Evolutionary conservation across 495 filamentous ascomycete genomes (phyloP), one percentile per base, ranked within the genome.

Genomic region (Penicillium macrosclerotiorum): DNA sequence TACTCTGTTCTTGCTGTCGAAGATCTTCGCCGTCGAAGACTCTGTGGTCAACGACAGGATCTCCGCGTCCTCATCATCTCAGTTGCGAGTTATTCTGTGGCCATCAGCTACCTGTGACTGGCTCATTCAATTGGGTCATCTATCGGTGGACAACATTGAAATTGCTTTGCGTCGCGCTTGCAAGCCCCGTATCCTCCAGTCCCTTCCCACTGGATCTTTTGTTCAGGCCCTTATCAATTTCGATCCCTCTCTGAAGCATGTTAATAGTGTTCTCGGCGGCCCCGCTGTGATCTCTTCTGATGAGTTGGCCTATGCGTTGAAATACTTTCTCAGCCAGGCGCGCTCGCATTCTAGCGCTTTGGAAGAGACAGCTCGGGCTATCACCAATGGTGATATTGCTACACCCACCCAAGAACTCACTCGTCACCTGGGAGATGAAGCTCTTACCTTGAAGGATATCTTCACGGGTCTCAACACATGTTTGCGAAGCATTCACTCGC

Each of bases 401-500:
- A 60, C 50, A 20, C 59, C 47, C 18, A 40, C 51, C 8, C 49
- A 60, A 29, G 43, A 62, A 36, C 44, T 54, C 22, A 45, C 57
- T 34, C 52, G 67, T 16, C 67, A 63, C 8, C 49, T 66, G 25
- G 52, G 59, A 41, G 44, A 42, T 11, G 55, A 57, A 13, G 40
- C 32, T 2, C 47, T 61, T 25, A 60, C 54, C 19, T 49, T 71
- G 31, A 52, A 63, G 8, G 55, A 60, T 42, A 67, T 67, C 42
- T 73, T 71, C 56, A 52, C 51, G 7, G 71, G 63, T 8, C 49
- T 76, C 16, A 73, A 72, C 39, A 60, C 54, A 8, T 64, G 68
- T 30, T 79, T 92, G 24, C 71, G 74, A 24, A 83, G 84, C 54
- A 77, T 95, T 8, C 79, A 83, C 54, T 61, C 71, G 16, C 86